Conservation (phyloP, 495 filamentous ascomycete species). For the Hypoxylon crocopeplum region DNA sequence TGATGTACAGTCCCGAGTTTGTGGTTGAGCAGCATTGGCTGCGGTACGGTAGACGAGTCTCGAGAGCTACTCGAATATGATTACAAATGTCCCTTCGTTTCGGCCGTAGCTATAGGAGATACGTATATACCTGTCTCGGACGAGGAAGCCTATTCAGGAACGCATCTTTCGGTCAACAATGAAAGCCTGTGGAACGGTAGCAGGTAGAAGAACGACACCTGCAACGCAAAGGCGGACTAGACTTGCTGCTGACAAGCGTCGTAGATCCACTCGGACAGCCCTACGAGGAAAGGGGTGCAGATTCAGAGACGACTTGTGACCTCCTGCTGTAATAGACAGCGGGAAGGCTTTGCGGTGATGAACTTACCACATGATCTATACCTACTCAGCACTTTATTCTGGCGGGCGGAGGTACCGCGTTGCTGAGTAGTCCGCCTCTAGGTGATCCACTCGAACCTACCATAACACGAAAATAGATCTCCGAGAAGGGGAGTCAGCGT, state of each 20-base stretch:
- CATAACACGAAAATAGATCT: neutral
- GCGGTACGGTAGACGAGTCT: neutral
- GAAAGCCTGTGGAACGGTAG: constrained; percentile 3
- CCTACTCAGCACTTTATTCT: constrained; percentile 13
- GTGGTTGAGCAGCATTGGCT: neutral
- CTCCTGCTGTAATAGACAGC: neutral
- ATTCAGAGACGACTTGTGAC: neutral
- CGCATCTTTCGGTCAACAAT: too few relatives aligned
- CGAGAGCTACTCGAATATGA: neutral
- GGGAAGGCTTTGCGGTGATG: too few relatives aligned
- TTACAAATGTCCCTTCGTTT: neutral
- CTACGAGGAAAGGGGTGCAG: constrained; percentile 22
- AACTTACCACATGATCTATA: constrained; percentile 5
- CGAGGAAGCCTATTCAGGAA: neutral
- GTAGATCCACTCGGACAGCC: constrained; percentile 10
- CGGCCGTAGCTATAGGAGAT: constrained; percentile 2
- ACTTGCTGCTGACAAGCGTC: constrained; percentile 1
- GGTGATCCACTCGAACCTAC: neutral
- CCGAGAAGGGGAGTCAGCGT: neutral
- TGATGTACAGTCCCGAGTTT: too few relatives aligned
- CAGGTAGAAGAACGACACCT: neutral
- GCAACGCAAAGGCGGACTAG: neutral
- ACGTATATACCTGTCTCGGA: neutral
- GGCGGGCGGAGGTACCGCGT: neutral
- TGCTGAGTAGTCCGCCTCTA: neutral